Evolutionary conservation across 495 filamentous ascomycete species (phyloP), one percentile per base, ranked within the genome.

Genomic region (Aspergillus campestris): DNA sequence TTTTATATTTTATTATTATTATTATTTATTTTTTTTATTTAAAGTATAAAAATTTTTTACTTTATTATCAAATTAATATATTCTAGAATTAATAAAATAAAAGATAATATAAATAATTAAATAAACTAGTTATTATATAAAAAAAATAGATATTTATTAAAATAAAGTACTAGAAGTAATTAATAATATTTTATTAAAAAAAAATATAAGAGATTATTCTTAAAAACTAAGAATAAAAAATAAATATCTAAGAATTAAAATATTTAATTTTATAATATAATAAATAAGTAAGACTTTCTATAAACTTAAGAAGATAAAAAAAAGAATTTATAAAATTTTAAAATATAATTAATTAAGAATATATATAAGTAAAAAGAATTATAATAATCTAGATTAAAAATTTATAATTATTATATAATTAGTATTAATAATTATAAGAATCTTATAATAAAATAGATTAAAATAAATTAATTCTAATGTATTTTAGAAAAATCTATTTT

Each of bases 291-390:
- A n/a, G n/a, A n/a, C n/a, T n/a, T n/a, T n/a, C n/a, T n/a, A 28
- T 43, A 36, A 43, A 44, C 31, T 42, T 52, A 11, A 33, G 30
- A 34, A 32, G 15, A 34, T 42, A 4, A 43, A 36, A 34, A 39
- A 50, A 44, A 51, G 28, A 31, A 52, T 52, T 12, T 27, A 42
- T 49, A 49, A 34, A n/a, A n/a, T n/a, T n/a, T n/a, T 43, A 52
- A 36, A 30, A 29, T 24, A 44, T 37, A 49, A 49, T 49, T 44
- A 44, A n/a, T n/a, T n/a, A n/a, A n/a, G n/a, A n/a, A n/a, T 24
- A 37, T 44, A 44, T 13, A 42, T 31, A 39, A 42, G 12, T 30
- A 29, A 44, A 44, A 38, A 33, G 29, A 10, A 10, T 36, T 9
- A 31, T 5, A 7, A 4, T 31, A 9, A 33, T 18, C 12, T 44